Conservation (phyloP, 2,329 filamentous ascomycete species). For the Pseudocercospora ulei region DNA sequence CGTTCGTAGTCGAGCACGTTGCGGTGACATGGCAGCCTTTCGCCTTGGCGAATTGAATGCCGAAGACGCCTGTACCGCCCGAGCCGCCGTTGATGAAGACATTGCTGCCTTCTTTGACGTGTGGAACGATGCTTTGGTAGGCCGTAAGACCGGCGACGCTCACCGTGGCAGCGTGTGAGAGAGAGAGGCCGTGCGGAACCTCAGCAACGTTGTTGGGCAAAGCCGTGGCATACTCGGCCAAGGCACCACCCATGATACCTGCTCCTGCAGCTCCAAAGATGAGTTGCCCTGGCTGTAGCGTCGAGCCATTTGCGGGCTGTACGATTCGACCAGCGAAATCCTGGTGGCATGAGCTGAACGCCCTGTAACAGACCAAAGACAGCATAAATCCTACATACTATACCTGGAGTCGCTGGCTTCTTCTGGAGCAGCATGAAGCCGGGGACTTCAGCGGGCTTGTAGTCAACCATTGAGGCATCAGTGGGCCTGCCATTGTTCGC, state of each 20-base stretch:
- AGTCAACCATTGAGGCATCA: slow-evolving; percentile 42
- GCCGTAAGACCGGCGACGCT: slow-evolving; percentile 35
- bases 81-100: slow-evolving; percentile 58
- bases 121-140: slow-evolving; percentile 34
- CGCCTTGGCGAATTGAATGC: slow-evolving; percentile 55
- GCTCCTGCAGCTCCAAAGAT: slow-evolving; percentile 38
- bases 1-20: slow-evolving; percentile 51
- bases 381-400: no score
- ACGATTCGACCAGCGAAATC: slow-evolving; percentile 47
- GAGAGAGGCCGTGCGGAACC: slow-evolving; percentile 40
- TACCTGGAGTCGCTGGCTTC: slow-evolving; percentile 42
- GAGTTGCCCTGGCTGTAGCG: slow-evolving; percentile 33
- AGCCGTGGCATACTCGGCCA: slow-evolving; percentile 35
- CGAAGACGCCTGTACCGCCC: slow-evolving; percentile 52
- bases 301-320: slow-evolving; percentile 32
- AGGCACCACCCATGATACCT: slow-evolving; percentile 29
- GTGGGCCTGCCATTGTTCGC: background rate
- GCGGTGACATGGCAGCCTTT: slow-evolving; percentile 51
- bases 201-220: slow-evolving; percentile 34
- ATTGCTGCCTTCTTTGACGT: slow-evolving; percentile 38
- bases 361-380: no score
- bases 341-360: no score
- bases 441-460: slow-evolving; percentile 51
- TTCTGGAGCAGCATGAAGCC: slow-evolving; percentile 35
- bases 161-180: slow-evolving; percentile 33